Base-by-base conservation (phyloP, 345 rosid species). In the Brassica incana region DNA sequence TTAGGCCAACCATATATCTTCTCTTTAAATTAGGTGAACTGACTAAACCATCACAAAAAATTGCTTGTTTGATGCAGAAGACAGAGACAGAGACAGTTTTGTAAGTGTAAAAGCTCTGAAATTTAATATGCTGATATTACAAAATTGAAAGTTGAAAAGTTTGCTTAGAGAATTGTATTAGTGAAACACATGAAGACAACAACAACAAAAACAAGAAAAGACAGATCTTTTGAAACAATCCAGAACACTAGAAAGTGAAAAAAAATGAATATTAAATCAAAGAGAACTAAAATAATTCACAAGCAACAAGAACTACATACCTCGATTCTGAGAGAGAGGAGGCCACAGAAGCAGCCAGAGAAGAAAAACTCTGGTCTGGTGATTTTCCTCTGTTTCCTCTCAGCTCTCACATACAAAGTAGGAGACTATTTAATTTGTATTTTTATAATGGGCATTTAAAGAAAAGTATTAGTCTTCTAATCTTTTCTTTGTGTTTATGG, bases 301-400 rank as follows among this genome's bases (percentile, higher is more conserved):
- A 65, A 75, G 43, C 48, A 71, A 70, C 40, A 75, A 6, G 6
- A 76, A 81, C 29, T 45, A 66, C 58, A n/a, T 8, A 76, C 80
- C 79, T 81, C 9, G 73, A 64, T 29, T 65, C 32, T 70, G 54
- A 43, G 64, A 2, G 76, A 48, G 56, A 54, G 61, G 16, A 20
- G 10, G 61, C 11, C 67, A 73, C 54, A 9, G 48, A 75, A 74
- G 79, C 79, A 80, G 79, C 27, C 83, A 71, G 76, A 80, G 77
- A 63, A 50, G 64, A 62, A 62, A 72, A 8, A 75, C 73, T 38
- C 72, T 70, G 65, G 83, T 75, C 83, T 70, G 80, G 67, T 70
- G 66, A 64, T 15, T 69, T 71, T 23, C 52, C 45, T 72, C 78
- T 74, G 70, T 67, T 64, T 65, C 63, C 16, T 54, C 61, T 75